Conservation (phyloP, 192 early-diverging fungal genomes). For the Rhizophagus clarus region DNA sequence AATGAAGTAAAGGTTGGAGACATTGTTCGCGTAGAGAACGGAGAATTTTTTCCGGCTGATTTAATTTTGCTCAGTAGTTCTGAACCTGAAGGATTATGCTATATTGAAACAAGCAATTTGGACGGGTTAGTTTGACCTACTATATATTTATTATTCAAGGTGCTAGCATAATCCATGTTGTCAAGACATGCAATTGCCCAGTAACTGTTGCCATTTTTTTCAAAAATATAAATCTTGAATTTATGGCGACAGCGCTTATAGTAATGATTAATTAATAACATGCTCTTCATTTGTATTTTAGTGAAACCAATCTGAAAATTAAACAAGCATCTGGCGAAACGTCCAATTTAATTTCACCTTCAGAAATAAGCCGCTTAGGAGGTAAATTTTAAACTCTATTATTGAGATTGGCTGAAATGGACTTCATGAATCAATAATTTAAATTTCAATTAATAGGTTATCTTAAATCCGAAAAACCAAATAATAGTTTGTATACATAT, state of each 20-base stretch:
- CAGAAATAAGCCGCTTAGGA: slow-evolving; percentile 53
- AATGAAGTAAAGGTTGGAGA: slow-evolving; percentile 86
- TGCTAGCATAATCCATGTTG: slow-evolving; percentile 9
- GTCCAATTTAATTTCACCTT: slow-evolving; percentile 67
- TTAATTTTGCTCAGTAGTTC: slow-evolving; percentile 86
- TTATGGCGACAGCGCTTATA: background rate
- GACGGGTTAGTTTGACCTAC: slow-evolving; percentile 69
- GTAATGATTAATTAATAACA: background rate
- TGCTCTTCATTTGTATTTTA: slow-evolving; percentile 31
- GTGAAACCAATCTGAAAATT: slow-evolving; percentile 98
- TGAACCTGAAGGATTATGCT: slow-evolving; percentile 95
- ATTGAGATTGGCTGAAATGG: background rate
- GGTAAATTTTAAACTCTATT: background rate
- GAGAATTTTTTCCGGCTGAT: slow-evolving; percentile 91
- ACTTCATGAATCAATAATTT: background rate
- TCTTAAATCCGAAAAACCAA: slow-evolving; percentile 92
- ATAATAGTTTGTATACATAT: slow-evolving; percentile 96
- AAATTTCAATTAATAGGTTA: slow-evolving; percentile 49
- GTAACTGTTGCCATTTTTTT: background rate
- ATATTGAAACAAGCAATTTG: slow-evolving; percentile 97
- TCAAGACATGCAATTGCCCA: background rate
- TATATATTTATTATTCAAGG: slow-evolving; percentile 5
- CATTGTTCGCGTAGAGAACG: slow-evolving; percentile 87
- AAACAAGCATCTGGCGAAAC: slow-evolving; percentile 93
- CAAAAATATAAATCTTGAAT: background rate